Percentiles rank a stretch among this genome's conserved stretches.
These are phyloP conservation scores for Jatropha curcas DNA, from an alignment of 345 rosid genomes.

Conservation along the genomic window DNA sequence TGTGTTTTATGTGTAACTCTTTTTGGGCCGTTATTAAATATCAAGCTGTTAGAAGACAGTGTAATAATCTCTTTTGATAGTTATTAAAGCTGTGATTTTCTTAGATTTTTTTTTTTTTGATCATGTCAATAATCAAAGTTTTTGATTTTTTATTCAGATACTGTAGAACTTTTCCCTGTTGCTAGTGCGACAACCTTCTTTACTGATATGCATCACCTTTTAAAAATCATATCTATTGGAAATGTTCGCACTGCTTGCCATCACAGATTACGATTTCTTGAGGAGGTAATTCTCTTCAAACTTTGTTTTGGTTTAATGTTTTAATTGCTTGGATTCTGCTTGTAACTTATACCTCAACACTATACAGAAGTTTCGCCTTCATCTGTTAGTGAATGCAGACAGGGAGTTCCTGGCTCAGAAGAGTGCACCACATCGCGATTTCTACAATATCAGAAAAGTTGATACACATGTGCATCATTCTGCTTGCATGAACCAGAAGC, in stretches of 20 bases:
- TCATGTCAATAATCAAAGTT: not conserved
- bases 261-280: constrained; percentile 52
- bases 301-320: constrained; percentile 5
- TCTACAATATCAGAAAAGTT: constrained; percentile 58
- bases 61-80: not conserved
- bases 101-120: not conserved
- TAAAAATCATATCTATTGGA: constrained; percentile 45
- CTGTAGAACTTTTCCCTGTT: constrained; percentile 49
- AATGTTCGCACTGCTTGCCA: constrained; percentile 53
- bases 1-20: not conserved
- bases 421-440: constrained; percentile 61
- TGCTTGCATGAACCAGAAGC: constrained; percentile 64
- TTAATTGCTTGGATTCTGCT: constrained; percentile 2
- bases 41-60: not conserved
- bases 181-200: constrained; percentile 48
- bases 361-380: constrained; percentile 53
- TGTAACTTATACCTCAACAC: constrained; percentile 26
- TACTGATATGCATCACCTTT: constrained; percentile 53
- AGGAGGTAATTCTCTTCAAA: constrained; percentile 37
- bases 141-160: constrained; percentile 28
- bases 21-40: not conserved
- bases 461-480: constrained; percentile 62
- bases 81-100: not conserved
- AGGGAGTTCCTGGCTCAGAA: constrained; percentile 55
- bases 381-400: constrained; percentile 51